Base-by-base conservation (phyloP, 2,329 filamentous ascomycete species). In the Aureobasidium sp. region DNA sequence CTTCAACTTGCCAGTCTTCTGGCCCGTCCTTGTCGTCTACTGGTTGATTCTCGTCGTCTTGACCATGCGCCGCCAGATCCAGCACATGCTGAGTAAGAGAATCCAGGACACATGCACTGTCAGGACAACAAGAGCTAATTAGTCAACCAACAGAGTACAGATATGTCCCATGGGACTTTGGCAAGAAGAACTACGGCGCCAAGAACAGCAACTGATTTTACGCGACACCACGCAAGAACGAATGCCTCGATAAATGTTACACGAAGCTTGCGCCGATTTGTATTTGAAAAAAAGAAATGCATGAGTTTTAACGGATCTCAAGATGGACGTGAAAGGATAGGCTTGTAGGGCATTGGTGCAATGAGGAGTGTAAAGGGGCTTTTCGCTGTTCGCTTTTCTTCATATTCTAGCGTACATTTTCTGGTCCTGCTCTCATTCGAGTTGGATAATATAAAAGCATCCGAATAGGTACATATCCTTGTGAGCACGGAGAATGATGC, bases 11-110 rank as follows among this genome's bases (percentile, higher is more conserved):
- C 94, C 94, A 0, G 94, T 99, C 63, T 99, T 99, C 85, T 99
- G 94, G 94, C 94, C 94, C 15, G 91, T 99, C 8, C 79, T 99
- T 75, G 91, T 99, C 67, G 89, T 99, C 77, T 99, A 99, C 81
- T 99, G 94, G 93, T 82, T 99, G 75, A 96, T 99, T 73, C 82
- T 99, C 65, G 97, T 99, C 73, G 84, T 91, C 70, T 79, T 99
- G 77, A 99, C 94, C 62, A 99, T 99, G 94, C 87, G 94, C 77
- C 90, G 94, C 82, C 94, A 99, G 80, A 99, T 99, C 70, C 94
- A 99, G 80, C 94, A 97, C 80, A 99, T 99, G 94, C 93, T 99
- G 84, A 99, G 78, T 99, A 96, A 74, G 91, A 96, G 34, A 91
- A 32, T 47, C 7, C 12, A n/a, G 3, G 4, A 5, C 6, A 26